Base-by-base conservation (phyloP, 2,329 filamentous ascomycete species). In the Ophiocordyceps camponoti-floridani region DNA sequence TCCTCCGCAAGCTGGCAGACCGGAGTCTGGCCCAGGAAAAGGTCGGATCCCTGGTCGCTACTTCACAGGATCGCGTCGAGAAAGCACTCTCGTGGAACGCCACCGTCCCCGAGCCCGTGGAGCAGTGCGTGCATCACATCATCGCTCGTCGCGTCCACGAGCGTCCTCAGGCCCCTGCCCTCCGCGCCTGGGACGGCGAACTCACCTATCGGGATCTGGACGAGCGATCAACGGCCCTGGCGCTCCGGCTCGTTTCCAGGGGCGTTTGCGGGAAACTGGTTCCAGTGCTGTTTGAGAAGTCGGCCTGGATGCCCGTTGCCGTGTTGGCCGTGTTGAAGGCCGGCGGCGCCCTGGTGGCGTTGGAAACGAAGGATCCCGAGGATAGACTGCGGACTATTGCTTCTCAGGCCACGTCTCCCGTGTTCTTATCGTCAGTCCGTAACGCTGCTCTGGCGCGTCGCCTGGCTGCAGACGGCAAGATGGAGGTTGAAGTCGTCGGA, bases 221-320 rank as follows among this genome's bases (percentile, higher is more conserved):
- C 38, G 12, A 30, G 3, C 23, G 42, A 7, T 42, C 52, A 12
- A 46, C 45, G 4, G 30, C 38, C 3, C 40, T 54, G 2, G 48
- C 48, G 16, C 37, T 37, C 4, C 42, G 45, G 12, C 43, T 54
- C 9, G 43, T 33, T 3, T 28, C 31, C 2, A 12, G 40, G 2
- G 55, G 54, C 11, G 48, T 61, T 18, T 48, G 49, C 1, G 58
- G 52, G 19, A 44, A 40, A 0, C 30, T 56, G 8, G 53, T 61
- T 11, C 58, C 58, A 1, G 47, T 62, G n/a, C 58, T 51, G 38
- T 62, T 63, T 42, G 57, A 60, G 27, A 63, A 62, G 47, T 62
- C 58, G 3, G 51, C 49, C 37, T 62, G 55, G 56, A 52, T 51
- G 1, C 41, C 52, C 9, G 53, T 62, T 2, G 53, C 55, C 1